Evolutionary conservation across 2,329 filamentous ascomycete genomes (phyloP).

Genomic region (Allantophomopsis cytisporea): DNA sequence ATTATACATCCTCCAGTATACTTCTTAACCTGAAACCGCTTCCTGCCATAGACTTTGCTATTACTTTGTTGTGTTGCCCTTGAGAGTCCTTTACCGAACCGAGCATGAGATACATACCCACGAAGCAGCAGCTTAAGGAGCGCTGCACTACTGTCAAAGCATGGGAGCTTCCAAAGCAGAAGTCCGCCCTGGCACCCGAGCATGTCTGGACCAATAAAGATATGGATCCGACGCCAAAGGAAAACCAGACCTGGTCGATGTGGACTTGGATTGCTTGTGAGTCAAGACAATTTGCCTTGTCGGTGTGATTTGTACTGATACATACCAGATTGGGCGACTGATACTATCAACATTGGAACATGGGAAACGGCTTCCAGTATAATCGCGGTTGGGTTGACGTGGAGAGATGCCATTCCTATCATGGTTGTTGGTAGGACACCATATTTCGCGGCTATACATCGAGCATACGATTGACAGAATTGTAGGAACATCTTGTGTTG

Average conservation of each 20-base stretch:
- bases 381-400: conserved; percentile 35
- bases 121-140: conserved; percentile 20
- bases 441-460: too few species aligned
- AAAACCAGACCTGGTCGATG: conserved; percentile 17
- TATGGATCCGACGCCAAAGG: conserved; percentile 16
- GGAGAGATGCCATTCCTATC: conserved; percentile 34
- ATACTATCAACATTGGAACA: conserved; percentile 25
- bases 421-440: conserved; percentile 33
- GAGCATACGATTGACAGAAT: too few species aligned
- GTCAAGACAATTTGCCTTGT: too few species aligned
- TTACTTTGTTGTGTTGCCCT: too few species aligned
- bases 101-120: conserved; percentile 19
- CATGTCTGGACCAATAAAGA: conserved; percentile 26
- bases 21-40: too few species aligned
- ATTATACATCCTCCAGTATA: too few species aligned
- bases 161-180: conserved; percentile 33
- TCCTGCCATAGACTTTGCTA: too few species aligned
- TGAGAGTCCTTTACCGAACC: background rate
- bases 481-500: conserved; percentile 37
- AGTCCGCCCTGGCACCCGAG: conserved; percentile 28
- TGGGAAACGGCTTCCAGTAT: conserved; percentile 38
- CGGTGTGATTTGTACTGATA: too few species aligned
- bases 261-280: conserved; percentile 22
- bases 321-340: conserved; percentile 18
- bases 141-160: conserved; percentile 25